Evolutionary conservation across 2,329 filamentous ascomycete genomes (phyloP).

Genomic region (Zymoseptoria brevis): DNA sequence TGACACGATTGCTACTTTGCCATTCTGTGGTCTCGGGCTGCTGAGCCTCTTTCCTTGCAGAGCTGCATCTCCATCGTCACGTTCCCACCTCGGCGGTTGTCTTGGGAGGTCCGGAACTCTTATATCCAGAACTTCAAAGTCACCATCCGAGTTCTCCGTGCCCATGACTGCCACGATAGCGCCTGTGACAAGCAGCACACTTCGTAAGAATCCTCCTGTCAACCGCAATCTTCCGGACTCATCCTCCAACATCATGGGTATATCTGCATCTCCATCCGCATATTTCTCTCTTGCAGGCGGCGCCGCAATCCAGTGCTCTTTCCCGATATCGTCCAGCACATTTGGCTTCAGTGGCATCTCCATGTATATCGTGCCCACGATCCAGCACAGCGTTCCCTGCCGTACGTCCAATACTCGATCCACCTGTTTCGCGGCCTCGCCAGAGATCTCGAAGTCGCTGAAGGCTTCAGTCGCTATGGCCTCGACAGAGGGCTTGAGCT

Average conservation of each 20-base stretch:
- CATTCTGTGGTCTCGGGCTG: constrained; percentile 40
- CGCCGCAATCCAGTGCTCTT: constrained; percentile 88
- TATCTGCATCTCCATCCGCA: constrained; percentile 14
- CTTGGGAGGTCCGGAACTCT: constrained; percentile 78
- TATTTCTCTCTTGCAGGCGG: constrained; percentile 64
- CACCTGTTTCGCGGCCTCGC: constrained; percentile 65
- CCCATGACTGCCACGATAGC: constrained; percentile 92
- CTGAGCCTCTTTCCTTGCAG: constrained; percentile 30
- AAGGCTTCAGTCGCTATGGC: constrained; percentile 66
- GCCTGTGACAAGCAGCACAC: constrained; percentile 74
- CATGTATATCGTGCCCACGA: constrained; percentile 91
- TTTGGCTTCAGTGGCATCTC: constrained; percentile 95
- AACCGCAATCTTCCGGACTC: constrained; percentile 83
- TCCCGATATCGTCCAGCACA: constrained; percentile 87
- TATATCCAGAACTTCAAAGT: constrained; percentile 86
- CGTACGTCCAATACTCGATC: constrained; percentile 90
- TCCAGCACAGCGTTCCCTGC: constrained; percentile 93
- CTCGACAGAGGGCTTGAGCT: constrained; percentile 78
- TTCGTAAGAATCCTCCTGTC: constrained; percentile 60
- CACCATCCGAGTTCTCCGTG: constrained; percentile 83
- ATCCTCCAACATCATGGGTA: constrained; percentile 66
- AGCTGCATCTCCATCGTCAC: constrained; percentile 44
- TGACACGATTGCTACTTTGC: constrained; percentile 81
- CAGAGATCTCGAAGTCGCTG: constrained; percentile 67
- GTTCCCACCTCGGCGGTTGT: constrained; percentile 73